Conservation (phyloP, 192 early-diverging fungal species). For the Chytriomyces hyalinus region DNA sequence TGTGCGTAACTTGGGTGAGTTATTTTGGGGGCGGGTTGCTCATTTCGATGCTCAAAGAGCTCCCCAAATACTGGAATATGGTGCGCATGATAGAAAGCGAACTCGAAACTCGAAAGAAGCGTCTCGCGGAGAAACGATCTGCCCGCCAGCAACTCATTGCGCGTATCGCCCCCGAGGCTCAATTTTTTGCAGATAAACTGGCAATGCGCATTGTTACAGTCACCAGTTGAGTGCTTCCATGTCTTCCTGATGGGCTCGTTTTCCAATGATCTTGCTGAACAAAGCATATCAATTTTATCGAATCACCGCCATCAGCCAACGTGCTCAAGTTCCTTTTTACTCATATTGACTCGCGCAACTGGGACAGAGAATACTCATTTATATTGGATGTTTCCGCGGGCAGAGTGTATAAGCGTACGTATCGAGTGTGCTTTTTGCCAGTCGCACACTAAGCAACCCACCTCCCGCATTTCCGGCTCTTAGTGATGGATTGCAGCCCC, state of each 20-base stretch:
- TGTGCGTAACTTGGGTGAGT: too few species aligned
- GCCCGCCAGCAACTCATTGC: too few species aligned
- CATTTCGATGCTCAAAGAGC: too few species aligned
- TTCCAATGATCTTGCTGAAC: not conserved
- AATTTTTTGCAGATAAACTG: conserved; percentile 15
- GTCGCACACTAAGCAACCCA: not conserved
- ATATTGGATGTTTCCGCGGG: conserved; percentile 62
- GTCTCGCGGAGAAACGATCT: too few species aligned
- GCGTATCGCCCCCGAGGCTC: not conserved
- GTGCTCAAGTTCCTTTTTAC: conserved; percentile 71
- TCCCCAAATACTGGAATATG: too few species aligned
- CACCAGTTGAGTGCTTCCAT: not conserved
- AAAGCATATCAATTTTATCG: not conserved
- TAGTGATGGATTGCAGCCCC: conserved; percentile 63
- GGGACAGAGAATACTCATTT: conserved; percentile 55
- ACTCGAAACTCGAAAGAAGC: too few species aligned
- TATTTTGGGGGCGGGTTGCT: too few species aligned
- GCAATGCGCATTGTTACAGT: conserved; percentile 4
- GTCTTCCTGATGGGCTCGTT: not conserved
- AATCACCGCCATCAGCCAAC: conserved; percentile 40
- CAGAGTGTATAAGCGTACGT: conserved; percentile 56
- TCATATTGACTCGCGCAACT: conserved; percentile 63
- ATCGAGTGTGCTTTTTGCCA: not conserved
- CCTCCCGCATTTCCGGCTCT: not conserved
- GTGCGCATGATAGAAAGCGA: too few species aligned